Base-by-base conservation (phyloP, 2,329 filamentous ascomycete genomes). In the Talaromyces sp. region DNA sequence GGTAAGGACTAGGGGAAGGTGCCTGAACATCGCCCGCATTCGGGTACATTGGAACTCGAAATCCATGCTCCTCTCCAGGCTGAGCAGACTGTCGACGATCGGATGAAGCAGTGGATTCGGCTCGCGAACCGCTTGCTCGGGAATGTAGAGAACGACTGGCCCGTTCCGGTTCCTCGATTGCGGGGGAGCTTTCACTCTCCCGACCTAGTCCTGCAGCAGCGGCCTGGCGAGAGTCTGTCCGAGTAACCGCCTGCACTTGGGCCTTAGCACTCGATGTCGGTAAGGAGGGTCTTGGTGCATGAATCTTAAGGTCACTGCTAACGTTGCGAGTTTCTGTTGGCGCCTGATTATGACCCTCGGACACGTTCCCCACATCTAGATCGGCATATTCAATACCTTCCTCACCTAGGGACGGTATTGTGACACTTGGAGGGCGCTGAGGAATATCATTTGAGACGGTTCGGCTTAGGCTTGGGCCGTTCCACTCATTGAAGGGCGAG, bases 1-100 rank as follows among this genome's bases (percentile, higher is more conserved):
- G 65, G 54, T 74, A 77, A 8, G 86, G 87, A 2, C 86, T 83
- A 1, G 92, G 91, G 2, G 92, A 94, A 2, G 94, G 94, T 13
- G 94, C 94, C 76, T 99, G 94, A 9, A 97, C 94, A 70, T 97
- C 93, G 56, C 94, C 94, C 39, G 94, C 90, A 70, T 94, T 85
- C 48, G 87, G 89, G 69, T 94, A 88, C 90, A 99, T 94, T 45
- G 94, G 94, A 35, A 99, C 93, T 67, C 92, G 92, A 64, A 97
- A 96, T 19, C 92, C 93, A 50, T 91, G 86, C 59, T 94, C 89
- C 41, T 93, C 89, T 16, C 88, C 88, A 36, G 75, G 68, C 58
- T 86, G 78, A 24, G 82, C 69, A 11, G 84, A 86, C 40, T 73
- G 74, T 7, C 83, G 83, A 49, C 82, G 82, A 51, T 80, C 77